Percentiles rank a stretch among this genome's conserved stretches.
Conservation (phyloP, 2,329 filamentous ascomycete genomes). For the Aspergillus sp. region DNA sequence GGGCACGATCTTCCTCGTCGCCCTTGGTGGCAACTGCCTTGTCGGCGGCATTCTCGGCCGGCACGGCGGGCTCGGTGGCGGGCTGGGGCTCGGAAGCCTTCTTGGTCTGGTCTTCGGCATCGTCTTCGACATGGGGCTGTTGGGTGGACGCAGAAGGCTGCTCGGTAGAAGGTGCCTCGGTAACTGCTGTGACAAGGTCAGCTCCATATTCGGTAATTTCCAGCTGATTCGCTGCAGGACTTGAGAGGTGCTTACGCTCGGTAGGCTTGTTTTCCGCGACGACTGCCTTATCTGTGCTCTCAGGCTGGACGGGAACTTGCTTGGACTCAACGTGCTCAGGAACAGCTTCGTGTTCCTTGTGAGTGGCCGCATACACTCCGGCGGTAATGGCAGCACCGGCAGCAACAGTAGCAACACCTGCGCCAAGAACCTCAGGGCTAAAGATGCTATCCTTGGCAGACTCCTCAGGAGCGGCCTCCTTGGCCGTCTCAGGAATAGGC, state of each 20-base stretch:
- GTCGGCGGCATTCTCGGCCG: slow-evolving; percentile 11
- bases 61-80: slow-evolving; percentile 2
- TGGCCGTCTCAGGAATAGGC: slow-evolving; percentile 7
- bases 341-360: slow-evolving; percentile 22
- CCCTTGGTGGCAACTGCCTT: slow-evolving; percentile 21
- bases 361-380: slow-evolving; percentile 24
- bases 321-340: slow-evolving; percentile 17
- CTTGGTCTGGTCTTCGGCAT: slow-evolving; percentile 14
- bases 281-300: slow-evolving; percentile 17
- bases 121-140: slow-evolving; percentile 53
- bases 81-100: slow-evolving; percentile 17
- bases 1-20: slow-evolving; percentile 33
- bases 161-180: slow-evolving; percentile 23
- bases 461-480: slow-evolving; percentile 14
- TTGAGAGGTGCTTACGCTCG: slow-evolving; percentile 26
- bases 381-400: slow-evolving; percentile 28
- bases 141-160: slow-evolving; percentile 32
- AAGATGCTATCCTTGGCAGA: slow-evolving; percentile 22
- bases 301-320: slow-evolving; percentile 15
- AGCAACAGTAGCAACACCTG: slow-evolving; percentile 28
- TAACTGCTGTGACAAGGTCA: slow-evolving; percentile 34
- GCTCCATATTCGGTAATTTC: slow-evolving; percentile 35
- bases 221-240: slow-evolving; percentile 20
- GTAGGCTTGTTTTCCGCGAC: slow-evolving; percentile 21
- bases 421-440: slow-evolving; percentile 29